Evolutionary conservation across 176 grass and related monocot species (phyloP), one percentile per base, ranked within the genome.

Genomic region (Triticum monococcum): DNA sequence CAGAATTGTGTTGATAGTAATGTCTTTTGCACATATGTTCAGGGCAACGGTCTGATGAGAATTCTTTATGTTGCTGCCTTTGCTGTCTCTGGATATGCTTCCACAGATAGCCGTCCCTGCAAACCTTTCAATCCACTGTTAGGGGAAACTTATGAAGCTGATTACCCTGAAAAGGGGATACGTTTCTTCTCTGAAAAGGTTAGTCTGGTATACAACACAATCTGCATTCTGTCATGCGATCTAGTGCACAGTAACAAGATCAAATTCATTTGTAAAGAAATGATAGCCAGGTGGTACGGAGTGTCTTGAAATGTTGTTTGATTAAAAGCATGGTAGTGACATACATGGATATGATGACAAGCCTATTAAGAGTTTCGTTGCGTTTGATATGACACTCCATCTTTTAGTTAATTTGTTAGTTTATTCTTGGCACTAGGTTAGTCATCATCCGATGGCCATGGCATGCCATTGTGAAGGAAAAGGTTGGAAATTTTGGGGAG

Each of bases 51-150:
- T 91, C 75, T 91, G 20, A 93, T 97, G 95, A 97, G 95, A 86
- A 90, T 91, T 91, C 64, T 95, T 48, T 90, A 93, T 68, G 85
- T 97, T 84, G 92, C 95, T 86, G 95, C 95, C 23, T 97, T 97
- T 91, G 92, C 92, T n/a, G 79, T 97, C 64, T 95, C 95, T 72
- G 95, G 92, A 81, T 97, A 97, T 86, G 91, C 92, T 56, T 97
- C 95, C 74, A 95, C 88, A 46, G 92, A 91, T 81, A 78, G 76
- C 30, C 92, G 95, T 7, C 92, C 83, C 32, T 95, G 95, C 75
- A 97, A 97, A 88, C 95, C 95, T 83, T 97, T 97, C 79, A 97
- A 97, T 86, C 95, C 95, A 80, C 86, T 97, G 65, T 86, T 97
- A 86, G 95, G 95, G 68, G 95, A 97, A 81, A 97, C 95, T 10